A percentile compares a stretch with the other conserved stretches of the same genome.
These are phyloP conservation scores for Mayamaea pseudoterrestris DNA, from an alignment of 108 stramenopile genomes.

Conservation along the genomic window DNA sequence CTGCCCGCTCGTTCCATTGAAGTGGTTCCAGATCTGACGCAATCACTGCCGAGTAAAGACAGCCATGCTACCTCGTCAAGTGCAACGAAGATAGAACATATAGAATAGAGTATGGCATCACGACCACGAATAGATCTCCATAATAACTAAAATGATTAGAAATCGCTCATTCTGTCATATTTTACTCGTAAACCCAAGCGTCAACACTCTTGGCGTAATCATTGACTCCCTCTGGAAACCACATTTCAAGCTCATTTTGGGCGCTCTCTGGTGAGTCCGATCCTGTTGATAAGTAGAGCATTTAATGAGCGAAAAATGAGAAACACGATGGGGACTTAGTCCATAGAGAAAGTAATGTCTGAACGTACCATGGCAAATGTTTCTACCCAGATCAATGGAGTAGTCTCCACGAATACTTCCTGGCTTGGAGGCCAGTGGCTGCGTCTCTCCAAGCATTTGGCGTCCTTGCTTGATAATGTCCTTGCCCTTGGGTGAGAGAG, in stretches of 20 bases:
- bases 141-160: too few species aligned
- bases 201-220: conserved; percentile 73
- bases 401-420: conserved; percentile 77
- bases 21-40: conserved; percentile 46
- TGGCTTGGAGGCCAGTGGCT: conserved; percentile 63
- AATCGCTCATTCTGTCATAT: too few species aligned
- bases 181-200: conserved; percentile 56
- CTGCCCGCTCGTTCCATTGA: conserved; percentile 50
- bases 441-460: conserved; percentile 85
- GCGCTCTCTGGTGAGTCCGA: conserved; percentile 63
- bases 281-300: too few species aligned
- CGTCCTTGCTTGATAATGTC: conserved; percentile 77
- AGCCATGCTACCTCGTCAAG: too few species aligned
- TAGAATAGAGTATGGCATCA: too few species aligned
- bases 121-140: too few species aligned
- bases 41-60: neutral
- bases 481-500: too few species aligned
- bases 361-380: conserved; percentile 64
- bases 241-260: conserved; percentile 74
- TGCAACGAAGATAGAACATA: too few species aligned
- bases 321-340: too few species aligned
- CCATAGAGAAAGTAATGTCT: too few species aligned
- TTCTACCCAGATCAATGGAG: conserved; percentile 71
- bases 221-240: conserved; percentile 82
- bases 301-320: too few species aligned